Base-by-base conservation (phyloP, 2,329 filamentous ascomycete species). In the Beauveria sp. region DNA sequence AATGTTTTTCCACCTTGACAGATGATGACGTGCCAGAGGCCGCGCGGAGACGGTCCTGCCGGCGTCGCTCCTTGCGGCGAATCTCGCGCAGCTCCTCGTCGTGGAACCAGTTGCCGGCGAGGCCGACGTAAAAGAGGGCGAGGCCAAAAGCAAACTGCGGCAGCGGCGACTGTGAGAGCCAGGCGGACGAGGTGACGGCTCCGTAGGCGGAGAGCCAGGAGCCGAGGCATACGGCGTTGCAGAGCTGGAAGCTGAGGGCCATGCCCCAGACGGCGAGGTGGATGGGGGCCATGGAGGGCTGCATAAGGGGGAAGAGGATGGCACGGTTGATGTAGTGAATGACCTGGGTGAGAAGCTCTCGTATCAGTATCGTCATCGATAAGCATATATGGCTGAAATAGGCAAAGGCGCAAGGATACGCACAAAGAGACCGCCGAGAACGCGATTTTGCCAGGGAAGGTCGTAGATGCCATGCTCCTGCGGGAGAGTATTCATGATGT, bases 271-370 rank as follows among this genome's bases (percentile, higher is more conserved):
- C 82, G 31, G 85, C 60, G 2, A 83, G 71, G 74, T 96, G 90
- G 66, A 96, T 90, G 9, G 93, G 93, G 5, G 92, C 91, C 89
- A 99, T 97, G 78, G 88, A 92, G 0, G 93, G 93, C 65, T 93
- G 91, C 66, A 93, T 80, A 62, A 96, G 77, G 2, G 95, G 93
- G 61, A 87, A 89, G 64, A 96, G 76, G 62, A 98, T 74, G 10
- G 95, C 93, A 65, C 95, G 91, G 80, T 99, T 96, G 71, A 86
- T 67, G 80, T 99, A 99, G 77, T 99, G 95, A 61, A 93, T 84
- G 40, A 89, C 80, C 80, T 90, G 62, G 5, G 16, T 1, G n/a
- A 20, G 8, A 34, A 34, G 53, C 24, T 28, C 20, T 18, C 64
- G 62, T 61, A 62, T 48, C 54, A 63, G 38, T 56, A 26, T 22